phyloP scores from a whole-genome alignment of 306 rosid genomes.

The Hylodesmum podocarpum region DNA sequence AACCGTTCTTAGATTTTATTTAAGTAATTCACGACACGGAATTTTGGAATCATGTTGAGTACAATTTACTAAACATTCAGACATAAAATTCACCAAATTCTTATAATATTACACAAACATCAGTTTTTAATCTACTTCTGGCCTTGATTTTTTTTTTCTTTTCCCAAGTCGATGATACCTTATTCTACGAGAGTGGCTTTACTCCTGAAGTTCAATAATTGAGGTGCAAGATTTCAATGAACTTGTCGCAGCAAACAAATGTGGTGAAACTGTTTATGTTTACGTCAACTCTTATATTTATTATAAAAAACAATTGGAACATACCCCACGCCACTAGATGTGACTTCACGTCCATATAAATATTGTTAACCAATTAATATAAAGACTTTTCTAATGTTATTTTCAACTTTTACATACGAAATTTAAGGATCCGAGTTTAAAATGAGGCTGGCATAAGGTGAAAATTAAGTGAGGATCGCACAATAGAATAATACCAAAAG shows the following conservation, averaged over 20 bases:
- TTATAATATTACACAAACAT: too few species aligned
- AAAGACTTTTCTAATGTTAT: background rate
- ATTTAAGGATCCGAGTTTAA: background rate
- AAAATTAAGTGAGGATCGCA: background rate
- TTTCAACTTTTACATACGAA: background rate
- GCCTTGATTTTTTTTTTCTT: background rate
- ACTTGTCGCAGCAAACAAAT: background rate
- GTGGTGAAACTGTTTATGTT: background rate
- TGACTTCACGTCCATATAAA: background rate
- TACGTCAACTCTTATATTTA: background rate
- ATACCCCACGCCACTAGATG: background rate
- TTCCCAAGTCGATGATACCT: background rate
- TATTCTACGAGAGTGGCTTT: background rate
- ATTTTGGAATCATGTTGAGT: too few species aligned
- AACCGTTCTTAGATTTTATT: background rate
- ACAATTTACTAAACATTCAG: too few species aligned
- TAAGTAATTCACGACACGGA: background rate
- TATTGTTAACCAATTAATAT: background rate
- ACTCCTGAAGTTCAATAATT: conserved; percentile 7
- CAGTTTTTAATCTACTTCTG: background rate
- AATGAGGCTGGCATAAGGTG: background rate
- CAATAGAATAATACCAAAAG: background rate
- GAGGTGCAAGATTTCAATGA: background rate
- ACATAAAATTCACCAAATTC: too few species aligned
- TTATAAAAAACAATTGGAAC: background rate